Evolutionary conservation across 2,329 filamentous ascomycete species (phyloP), one percentile per base, ranked within the genome.

Genomic region (Bipolaris victoriae): DNA sequence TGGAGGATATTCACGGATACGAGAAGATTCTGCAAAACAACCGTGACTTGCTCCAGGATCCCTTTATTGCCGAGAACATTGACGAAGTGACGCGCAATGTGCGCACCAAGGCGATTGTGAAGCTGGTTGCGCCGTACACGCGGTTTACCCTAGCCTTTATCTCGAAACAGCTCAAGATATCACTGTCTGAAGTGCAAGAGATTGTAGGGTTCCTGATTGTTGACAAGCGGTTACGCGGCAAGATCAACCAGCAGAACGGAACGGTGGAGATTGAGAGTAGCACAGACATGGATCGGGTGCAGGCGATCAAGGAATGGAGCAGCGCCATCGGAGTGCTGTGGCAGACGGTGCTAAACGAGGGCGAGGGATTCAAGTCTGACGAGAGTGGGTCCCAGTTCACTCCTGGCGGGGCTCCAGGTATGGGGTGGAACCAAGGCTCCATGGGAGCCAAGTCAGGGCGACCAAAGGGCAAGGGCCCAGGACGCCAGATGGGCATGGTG

Each of bases 51-150:
- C 83, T 98, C 37, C 87, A 89, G 11, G 95, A 99, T 75, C 88
- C 91, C 0, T 99, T 98, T 79, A 99, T 99, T 68, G 94, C 94
- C 26, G 95, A 98, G 79, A 98, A 99, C 75, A 99, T 99, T 67
- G 95, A 98, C 77, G 95, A 99, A 79, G 94, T 99, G 55, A 99
- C 94, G 50, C 90, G 95, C 41, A 97, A 95, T 77, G 97, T 99
- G 90, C 90, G 95, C 52, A 98, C 93, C 64, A 97, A 97, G 82
- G 94, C 93, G 1, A 88, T 98, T 9, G 81, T 97, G 62, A 97
- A 95, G 79, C 83, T 98, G 22, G 95, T 98, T 62, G 92, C 92
- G 4, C 95, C 95, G 0, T 99, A 98, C 81, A 96, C 91, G 5
- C 88, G 92, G 49, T 97, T 98, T 85, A 91, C 90, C 62, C 82